Evolutionary conservation across 768 basidiomycete species (phyloP).

Genomic region (Lactarius trivialis): DNA sequence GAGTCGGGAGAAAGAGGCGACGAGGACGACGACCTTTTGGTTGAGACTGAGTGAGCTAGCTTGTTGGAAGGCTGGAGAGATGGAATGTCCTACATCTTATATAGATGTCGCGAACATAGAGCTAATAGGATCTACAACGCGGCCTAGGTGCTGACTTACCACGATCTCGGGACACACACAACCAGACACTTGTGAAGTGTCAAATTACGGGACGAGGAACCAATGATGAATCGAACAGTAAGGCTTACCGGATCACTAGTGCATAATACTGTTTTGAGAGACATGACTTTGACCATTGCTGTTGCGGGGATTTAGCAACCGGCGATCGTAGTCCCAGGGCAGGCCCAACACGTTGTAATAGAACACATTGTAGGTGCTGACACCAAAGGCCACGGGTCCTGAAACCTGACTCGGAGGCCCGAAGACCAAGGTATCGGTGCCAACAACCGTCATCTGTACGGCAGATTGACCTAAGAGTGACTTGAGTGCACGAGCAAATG

Average conservation of each 20-base stretch:
- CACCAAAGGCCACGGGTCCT: slow-evolving; percentile 3
- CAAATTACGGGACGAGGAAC: slow-evolving; percentile 2
- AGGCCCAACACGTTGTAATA: slow-evolving; percentile 11
- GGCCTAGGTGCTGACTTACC: slow-evolving; percentile 11
- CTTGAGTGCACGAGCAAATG: slow-evolving; percentile 10
- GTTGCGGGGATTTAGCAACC: slow-evolving; percentile 9
- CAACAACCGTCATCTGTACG: slow-evolving; percentile 14
- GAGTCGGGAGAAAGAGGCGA: neutral
- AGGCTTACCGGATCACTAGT: slow-evolving; percentile 4
- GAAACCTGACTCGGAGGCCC: neutral
- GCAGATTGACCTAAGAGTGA: slow-evolving; percentile 14
- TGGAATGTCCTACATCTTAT: slow-evolving; percentile 16
- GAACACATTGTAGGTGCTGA: slow-evolving; percentile 7
- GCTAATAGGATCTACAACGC: slow-evolving; percentile 13
- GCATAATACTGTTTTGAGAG: neutral
- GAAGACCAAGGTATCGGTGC: neutral
- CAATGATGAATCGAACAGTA: neutral
- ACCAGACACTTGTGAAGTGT: neutral
- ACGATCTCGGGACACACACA: slow-evolving; percentile 8
- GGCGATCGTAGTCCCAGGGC: slow-evolving; percentile 13
- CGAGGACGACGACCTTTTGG: neutral
- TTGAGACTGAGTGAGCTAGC: neutral
- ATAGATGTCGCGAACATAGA: slow-evolving; percentile 7
- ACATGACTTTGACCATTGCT: neutral
- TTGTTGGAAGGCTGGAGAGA: slow-evolving; percentile 7